phyloP scores from a whole-genome alignment of 257 asterid species.

The Rehmannia glutinosa region DNA sequence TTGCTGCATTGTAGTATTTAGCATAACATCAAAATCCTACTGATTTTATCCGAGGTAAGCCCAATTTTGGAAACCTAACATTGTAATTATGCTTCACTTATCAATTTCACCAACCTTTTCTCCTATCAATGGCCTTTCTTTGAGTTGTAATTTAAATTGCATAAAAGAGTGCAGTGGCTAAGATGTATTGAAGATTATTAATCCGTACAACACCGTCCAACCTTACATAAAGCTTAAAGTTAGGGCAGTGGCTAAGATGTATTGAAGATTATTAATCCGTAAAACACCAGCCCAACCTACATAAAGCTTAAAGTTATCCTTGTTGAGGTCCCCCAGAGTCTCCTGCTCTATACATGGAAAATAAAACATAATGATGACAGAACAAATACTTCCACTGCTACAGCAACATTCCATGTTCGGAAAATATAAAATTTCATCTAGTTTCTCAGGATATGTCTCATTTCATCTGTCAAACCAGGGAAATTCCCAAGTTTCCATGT shows the following conservation, averaged over 20 bases:
- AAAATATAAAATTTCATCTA: constrained; percentile 1
- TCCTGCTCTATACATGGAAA: background rate
- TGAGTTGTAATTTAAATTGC: background rate
- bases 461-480: background rate
- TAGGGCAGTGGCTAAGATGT: constrained; percentile 2
- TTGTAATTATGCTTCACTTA: background rate
- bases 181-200: background rate
- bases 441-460: background rate
- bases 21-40: background rate
- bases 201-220: background rate
- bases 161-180: background rate
- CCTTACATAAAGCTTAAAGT: background rate
- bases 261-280: background rate
- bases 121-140: background rate
- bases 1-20: background rate
- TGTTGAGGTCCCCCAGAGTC: background rate
- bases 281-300: background rate
- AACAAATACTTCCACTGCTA: background rate
- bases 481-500: constrained; percentile 2
- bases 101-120: too few relatives aligned
- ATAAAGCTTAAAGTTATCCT: background rate
- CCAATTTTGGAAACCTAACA: background rate
- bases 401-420: background rate
- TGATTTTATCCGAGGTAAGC: background rate
- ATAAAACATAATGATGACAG: background rate